phyloP scores from a whole-genome alignment of 2,329 filamentous ascomycete species.

The Rhexocercosporidium sp. region DNA sequence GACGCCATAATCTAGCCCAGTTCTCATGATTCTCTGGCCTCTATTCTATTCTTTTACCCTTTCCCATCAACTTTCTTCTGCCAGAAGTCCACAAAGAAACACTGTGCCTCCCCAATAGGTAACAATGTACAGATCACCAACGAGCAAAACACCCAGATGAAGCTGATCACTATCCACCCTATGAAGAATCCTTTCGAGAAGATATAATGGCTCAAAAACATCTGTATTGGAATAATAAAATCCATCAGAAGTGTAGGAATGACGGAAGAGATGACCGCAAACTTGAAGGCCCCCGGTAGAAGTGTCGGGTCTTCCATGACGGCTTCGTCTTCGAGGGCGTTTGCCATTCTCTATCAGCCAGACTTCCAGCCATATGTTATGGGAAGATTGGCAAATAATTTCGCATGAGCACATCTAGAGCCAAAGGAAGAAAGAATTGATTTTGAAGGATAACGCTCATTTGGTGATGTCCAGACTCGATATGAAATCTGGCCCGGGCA shows the following conservation, averaged over 20 bases:
- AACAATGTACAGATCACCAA: conserved; percentile 6
- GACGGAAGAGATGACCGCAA: not conserved
- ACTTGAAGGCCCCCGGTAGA: not conserved
- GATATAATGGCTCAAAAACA: conserved; percentile 12
- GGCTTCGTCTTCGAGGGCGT: conserved; percentile 3
- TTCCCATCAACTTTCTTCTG: conserved; percentile 52
- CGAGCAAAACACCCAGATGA: conserved; percentile 13
- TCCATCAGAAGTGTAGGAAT: conserved; percentile 4
- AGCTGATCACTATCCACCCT: conserved; percentile 5
- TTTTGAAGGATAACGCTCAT: no score
- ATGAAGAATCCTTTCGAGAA: conserved; percentile 12
- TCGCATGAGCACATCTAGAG: no score
- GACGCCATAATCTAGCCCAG: no score
- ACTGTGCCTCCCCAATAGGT: conserved; percentile 14
- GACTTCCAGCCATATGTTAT: no score
- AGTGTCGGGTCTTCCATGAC: conserved; percentile 10
- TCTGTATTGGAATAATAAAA: conserved; percentile 9
- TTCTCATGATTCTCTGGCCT: conserved; percentile 39
- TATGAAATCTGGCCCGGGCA: no score
- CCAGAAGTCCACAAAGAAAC: conserved; percentile 44
- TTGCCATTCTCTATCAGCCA: no score
- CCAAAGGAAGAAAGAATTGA: no score
- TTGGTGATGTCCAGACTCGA: no score
- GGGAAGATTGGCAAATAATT: no score
- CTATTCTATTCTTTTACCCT: conserved; percentile 28